These are phyloP conservation scores for Exsudoporus frostii DNA, from an alignment of 768 basidiomycete genomes.

Conservation along the genomic window DNA sequence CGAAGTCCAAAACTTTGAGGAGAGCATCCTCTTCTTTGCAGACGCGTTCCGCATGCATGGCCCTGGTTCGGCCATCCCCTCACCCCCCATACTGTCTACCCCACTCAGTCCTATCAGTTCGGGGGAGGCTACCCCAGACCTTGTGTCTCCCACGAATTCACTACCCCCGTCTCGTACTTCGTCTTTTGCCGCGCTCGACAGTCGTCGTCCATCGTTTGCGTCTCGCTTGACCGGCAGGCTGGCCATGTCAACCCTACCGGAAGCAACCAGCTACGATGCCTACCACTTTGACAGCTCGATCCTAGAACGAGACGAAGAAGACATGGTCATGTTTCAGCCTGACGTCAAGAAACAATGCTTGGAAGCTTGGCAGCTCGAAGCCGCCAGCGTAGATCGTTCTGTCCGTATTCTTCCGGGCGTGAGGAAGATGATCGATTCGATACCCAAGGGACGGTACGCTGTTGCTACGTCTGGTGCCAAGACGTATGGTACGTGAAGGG, in stretches of 20 bases:
- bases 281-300: conserved; percentile 28
- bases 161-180: conserved; percentile 43
- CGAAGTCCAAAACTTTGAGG: conserved; percentile 60
- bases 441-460: conserved; percentile 64
- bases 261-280: conserved; percentile 23
- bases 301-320: conserved; percentile 36
- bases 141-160: conserved; percentile 36
- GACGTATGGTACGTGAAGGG: conserved; percentile 51
- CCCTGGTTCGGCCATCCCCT: conserved; percentile 32
- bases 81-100: conserved; percentile 14
- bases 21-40: conserved; percentile 62
- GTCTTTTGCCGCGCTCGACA: conserved; percentile 34
- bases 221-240: conserved; percentile 40
- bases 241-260: conserved; percentile 34
- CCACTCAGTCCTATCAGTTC: conserved; percentile 27
- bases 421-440: conserved; percentile 56
- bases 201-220: conserved; percentile 49
- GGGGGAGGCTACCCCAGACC: conserved; percentile 41
- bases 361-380: conserved; percentile 56
- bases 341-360: conserved; percentile 32
- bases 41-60: conserved; percentile 52
- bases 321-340: conserved; percentile 28
- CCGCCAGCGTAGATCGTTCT: conserved; percentile 53
- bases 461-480: conserved; percentile 74
- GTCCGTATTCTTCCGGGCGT: conserved; percentile 74